phyloP scores from a whole-genome alignment of 1,284 basidiomycete species.

The Austroboletus olivaceoglutinosus region DNA sequence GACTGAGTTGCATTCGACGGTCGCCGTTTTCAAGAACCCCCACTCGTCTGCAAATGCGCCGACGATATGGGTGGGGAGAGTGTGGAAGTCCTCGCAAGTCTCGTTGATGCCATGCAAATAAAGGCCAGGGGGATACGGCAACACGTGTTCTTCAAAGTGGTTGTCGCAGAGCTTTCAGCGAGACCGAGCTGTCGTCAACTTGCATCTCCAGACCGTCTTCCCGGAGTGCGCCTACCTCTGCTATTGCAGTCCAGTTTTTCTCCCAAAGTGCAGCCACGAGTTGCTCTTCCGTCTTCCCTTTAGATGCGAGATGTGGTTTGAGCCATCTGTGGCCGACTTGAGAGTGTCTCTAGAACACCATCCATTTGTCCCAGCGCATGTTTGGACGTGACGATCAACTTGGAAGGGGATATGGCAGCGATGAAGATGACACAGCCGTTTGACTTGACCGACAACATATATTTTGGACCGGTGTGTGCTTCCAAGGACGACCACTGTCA shows the following conservation, averaged over 20 bases:
- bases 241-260: constrained; percentile 85
- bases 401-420: too few species aligned
- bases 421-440: constrained; percentile 97
- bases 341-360: constrained; percentile 50
- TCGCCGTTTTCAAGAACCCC: constrained; percentile 82
- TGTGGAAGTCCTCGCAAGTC: constrained; percentile 71
- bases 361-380: constrained; percentile 71
- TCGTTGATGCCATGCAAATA: constrained; percentile 86
- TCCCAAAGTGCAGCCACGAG: constrained; percentile 79
- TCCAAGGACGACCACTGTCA: constrained; percentile 77
- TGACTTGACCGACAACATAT: constrained; percentile 84
- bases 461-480: constrained; percentile 70
- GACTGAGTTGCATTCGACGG: constrained; percentile 59
- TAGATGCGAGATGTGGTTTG: too few species aligned
- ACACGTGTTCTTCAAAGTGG: constrained; percentile 95
- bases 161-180: constrained; percentile 87
- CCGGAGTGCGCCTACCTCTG: constrained; percentile 61
- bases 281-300: too few species aligned
- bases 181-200: background rate
- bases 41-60: constrained; percentile 83
- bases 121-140: constrained; percentile 86
- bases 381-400: too few species aligned
- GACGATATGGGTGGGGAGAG: constrained; percentile 67
- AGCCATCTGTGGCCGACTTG: constrained; percentile 85
- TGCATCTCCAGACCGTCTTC: background rate